phyloP scores from a whole-genome alignment of 1,284 basidiomycete species.

The Schizophyllum amplum region DNA sequence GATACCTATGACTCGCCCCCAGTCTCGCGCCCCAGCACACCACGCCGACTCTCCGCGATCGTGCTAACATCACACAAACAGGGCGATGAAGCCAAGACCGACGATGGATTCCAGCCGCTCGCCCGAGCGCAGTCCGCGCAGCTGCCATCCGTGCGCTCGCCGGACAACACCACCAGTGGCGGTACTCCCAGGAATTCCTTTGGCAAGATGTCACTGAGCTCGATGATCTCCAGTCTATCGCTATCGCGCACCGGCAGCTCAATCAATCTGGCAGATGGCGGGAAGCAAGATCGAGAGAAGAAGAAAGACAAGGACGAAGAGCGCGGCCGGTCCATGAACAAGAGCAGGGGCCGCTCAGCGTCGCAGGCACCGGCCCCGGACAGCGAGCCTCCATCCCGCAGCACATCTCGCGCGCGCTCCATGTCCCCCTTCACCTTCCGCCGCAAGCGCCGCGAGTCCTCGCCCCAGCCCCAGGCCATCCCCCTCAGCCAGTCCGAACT shows the following conservation, averaged over 20 bases:
- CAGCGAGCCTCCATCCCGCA: conserved; percentile 24
- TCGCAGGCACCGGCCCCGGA: conserved; percentile 31
- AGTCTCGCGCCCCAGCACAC: conserved; percentile 20
- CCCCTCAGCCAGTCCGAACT: conserved; percentile 60
- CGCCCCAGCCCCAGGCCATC: conserved; percentile 66
- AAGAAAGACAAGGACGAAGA: conserved; percentile 24
- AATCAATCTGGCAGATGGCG: conserved; percentile 21
- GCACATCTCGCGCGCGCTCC: conserved; percentile 51
- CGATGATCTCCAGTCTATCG: conserved; percentile 61
- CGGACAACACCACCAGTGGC: too few species aligned
- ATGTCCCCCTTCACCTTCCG: conserved; percentile 66
- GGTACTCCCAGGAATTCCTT: conserved; percentile 38
- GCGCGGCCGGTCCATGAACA: conserved; percentile 48
- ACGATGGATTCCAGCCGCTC: neutral
- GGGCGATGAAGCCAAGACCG: neutral
- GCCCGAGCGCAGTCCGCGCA: neutral
- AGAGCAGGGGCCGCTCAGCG: conserved; percentile 41
- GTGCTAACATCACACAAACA: conserved; percentile 19
- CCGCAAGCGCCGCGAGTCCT: conserved; percentile 54
- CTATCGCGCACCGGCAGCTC: conserved; percentile 44
- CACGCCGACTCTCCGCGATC: conserved; percentile 22
- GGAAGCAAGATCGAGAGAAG: conserved; percentile 23
- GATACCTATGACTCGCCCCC: conserved; percentile 19
- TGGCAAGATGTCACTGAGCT: conserved; percentile 54
- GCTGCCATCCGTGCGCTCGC: neutral